Percentiles rank a stretch among this genome's conserved stretches.
phyloP scores from a whole-genome alignment of 352 stramenopile genomes.

The Pythium aristosporum region DNA sequence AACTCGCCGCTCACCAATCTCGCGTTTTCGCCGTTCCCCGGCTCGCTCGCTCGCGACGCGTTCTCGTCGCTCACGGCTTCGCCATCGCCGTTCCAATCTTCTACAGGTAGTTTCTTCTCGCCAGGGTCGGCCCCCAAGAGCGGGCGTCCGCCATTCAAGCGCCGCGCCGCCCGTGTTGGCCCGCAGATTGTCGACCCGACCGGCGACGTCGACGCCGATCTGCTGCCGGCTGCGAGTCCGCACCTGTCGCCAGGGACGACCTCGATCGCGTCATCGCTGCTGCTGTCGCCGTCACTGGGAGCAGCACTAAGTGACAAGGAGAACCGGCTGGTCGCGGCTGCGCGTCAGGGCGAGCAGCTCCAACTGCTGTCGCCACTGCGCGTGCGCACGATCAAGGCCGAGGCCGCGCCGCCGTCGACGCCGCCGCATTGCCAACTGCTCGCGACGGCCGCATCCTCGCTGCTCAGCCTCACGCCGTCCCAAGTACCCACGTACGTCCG shows the following conservation, averaged over 20 bases:
- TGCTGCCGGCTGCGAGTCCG: constrained; percentile 11
- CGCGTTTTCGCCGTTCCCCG: constrained; percentile 26
- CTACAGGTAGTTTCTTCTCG: constrained; percentile 17
- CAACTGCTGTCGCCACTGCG: constrained; percentile 16
- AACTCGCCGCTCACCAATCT: constrained; percentile 29
- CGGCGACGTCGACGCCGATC: constrained; percentile 1
- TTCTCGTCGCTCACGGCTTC: constrained; percentile 21
- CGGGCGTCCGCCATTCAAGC: constrained; percentile 20
- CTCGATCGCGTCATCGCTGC: constrained; percentile 27
- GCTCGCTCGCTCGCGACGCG: constrained; percentile 12
- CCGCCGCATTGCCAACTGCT: constrained; percentile 25
- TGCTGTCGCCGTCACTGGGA: constrained; percentile 22
- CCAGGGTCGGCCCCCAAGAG: constrained; percentile 6
- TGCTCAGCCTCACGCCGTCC: constrained; percentile 33
- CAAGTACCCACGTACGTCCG: constrained; percentile 23
- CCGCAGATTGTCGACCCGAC: constrained; percentile 31
- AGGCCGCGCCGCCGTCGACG: constrained; percentile 11
- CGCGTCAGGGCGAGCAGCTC: constrained; percentile 6
- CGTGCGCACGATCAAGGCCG: constrained; percentile 19
- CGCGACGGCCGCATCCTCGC: constrained; percentile 32
- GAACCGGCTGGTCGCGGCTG: constrained; percentile 12
- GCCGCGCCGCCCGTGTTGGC: constrained; percentile 23
- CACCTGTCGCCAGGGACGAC: constrained; percentile 22
- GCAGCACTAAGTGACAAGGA: constrained; percentile 17
- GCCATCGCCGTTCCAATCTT: constrained; percentile 24